Base-by-base conservation (phyloP, 306 rosid species). In the Erythrophleum fordii region DNA sequence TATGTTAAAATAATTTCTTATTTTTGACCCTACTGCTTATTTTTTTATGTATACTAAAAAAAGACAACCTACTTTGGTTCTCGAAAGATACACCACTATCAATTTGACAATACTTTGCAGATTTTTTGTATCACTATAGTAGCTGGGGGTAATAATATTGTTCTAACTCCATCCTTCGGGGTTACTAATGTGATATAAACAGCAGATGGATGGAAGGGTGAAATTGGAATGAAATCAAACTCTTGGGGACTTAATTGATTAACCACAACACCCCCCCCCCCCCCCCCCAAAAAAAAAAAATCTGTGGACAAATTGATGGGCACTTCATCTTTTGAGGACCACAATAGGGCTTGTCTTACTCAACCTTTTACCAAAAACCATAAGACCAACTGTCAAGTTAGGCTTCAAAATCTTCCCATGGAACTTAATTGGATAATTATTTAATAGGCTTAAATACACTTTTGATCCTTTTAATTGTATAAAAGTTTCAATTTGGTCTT, bases 361-460 rank as follows among this genome's bases (percentile, higher is more conserved):
- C 28, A 67, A 49, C 18, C 20, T 14, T 49, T 49, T 49, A 5
- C 22, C 20, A 3, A 16, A 2, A 17, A 20, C 14, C 25, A 51
- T 72, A 75, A 2, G 9, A 28, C 44, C 23, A 31, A 46, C 16
- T 66, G 29, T 59, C 58, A 29, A 45, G 76, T 67, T 39, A 6
- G 13, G 64, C 51, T 51, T 61, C 39, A 3, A 41, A 41, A 41
- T 66, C 52, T 67, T 67, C 52, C 51, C 34, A 41, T 26, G 25
- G 61, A 29, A 59, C 46, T 73, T 44, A 59, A 52, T 41, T 53
- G 23, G 42, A 62, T 82, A 29, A 20, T n/a, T 55, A 20, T 25
- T 45, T 34, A 25, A 10, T 23, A 10, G 23, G 34, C 64, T 25
- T 11, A 4, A 56, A 23, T 11, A 56, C 34, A 56, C 64, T 56